Conservation (phyloP, 192 early-diverging fungal species). For the Coemansia sp. region DNA sequence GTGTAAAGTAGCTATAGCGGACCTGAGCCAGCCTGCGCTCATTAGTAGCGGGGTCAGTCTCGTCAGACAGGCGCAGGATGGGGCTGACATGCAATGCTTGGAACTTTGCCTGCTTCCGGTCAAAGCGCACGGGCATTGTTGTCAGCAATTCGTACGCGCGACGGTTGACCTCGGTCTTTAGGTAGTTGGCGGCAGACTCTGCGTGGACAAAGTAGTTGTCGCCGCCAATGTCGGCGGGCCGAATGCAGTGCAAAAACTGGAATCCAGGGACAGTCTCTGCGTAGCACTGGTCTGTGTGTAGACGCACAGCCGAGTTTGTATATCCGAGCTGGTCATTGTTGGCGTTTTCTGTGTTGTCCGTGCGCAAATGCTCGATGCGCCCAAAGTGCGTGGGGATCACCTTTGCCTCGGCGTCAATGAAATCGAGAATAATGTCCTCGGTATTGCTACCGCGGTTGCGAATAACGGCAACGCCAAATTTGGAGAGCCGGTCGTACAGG, state of each 20-base stretch:
- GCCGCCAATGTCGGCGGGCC: slow-evolving; percentile 51
- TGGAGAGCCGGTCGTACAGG: slow-evolving; percentile 30
- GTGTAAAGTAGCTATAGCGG: slow-evolving; percentile 57
- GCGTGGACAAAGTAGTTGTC: slow-evolving; percentile 58
- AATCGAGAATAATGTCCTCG: slow-evolving; percentile 57
- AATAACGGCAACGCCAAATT: slow-evolving; percentile 54
- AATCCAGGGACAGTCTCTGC: slow-evolving; percentile 45
- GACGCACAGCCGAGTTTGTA: slow-evolving; percentile 50
- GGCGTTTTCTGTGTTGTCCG: slow-evolving; percentile 49
- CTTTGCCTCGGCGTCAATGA: slow-evolving; percentile 46
- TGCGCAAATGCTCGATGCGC: slow-evolving; percentile 57
- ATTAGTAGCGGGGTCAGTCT: slow-evolving; percentile 14
- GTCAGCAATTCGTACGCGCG: slow-evolving; percentile 56
- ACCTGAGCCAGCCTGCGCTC: slow-evolving; percentile 44
- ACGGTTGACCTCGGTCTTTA: slow-evolving; percentile 50
- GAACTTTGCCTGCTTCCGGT: slow-evolving; percentile 56
- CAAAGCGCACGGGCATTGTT: slow-evolving; percentile 51
- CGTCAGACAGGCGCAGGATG: slow-evolving; percentile 41
- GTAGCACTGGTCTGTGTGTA: slow-evolving; percentile 56
- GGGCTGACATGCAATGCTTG: slow-evolving; percentile 41
- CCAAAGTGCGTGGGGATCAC: slow-evolving; percentile 57
- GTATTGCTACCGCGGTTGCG: slow-evolving; percentile 48
- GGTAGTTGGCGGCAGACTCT: slow-evolving; percentile 55
- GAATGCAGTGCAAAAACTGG: slow-evolving; percentile 58
- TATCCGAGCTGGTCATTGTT: slow-evolving; percentile 60